Conservation (phyloP, 257 asterid genomes). For the Nicotiana obtusifolia region DNA sequence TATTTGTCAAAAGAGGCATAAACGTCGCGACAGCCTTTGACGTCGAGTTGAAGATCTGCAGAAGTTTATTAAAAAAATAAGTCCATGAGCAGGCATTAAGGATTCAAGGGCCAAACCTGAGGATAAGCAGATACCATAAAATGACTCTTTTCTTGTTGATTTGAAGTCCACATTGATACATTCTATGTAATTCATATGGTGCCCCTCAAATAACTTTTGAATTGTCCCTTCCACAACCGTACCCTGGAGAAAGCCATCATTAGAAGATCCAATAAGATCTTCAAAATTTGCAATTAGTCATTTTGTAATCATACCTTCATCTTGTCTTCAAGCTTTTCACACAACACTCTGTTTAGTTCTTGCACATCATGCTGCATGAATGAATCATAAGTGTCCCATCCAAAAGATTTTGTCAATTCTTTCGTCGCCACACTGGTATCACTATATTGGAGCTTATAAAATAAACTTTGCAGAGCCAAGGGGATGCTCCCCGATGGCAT, state of each 20-base stretch:
- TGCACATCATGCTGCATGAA: slow-evolving; percentile 99
- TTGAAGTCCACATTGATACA: slow-evolving; percentile 95
- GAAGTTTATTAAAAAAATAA: slow-evolving; percentile 16
- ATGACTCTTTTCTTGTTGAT: slow-evolving; percentile 94
- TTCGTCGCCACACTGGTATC: slow-evolving; percentile 95
- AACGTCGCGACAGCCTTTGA: slow-evolving; percentile 91
- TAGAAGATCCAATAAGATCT: slow-evolving; percentile 16
- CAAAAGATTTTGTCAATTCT: slow-evolving; percentile 96
- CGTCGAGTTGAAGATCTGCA: slow-evolving; percentile 97
- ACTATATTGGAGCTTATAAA: slow-evolving; percentile 92
- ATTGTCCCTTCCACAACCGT: slow-evolving; percentile 99
- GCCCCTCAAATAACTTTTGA: slow-evolving; percentile 97
- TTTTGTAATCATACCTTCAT: slow-evolving; percentile 66
- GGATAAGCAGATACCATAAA: slow-evolving; percentile 63
- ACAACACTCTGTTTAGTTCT: slow-evolving; percentile 90
- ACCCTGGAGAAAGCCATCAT: slow-evolving; percentile 56
- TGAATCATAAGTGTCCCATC: slow-evolving; percentile 98
- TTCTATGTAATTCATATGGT: slow-evolving; percentile 90
- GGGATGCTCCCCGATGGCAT: slow-evolving; percentile 99
- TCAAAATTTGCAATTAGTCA: neutral
- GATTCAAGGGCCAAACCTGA: slow-evolving; percentile 12
- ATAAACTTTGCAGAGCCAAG: slow-evolving; percentile 93
- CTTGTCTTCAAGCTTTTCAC: slow-evolving; percentile 96
- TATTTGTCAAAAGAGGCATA: slow-evolving; percentile 97
- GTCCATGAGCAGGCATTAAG: slow-evolving; percentile 3